These are phyloP conservation scores for Ormosia emarginata DNA, from an alignment of 306 rosid species.

Conservation along the genomic window DNA sequence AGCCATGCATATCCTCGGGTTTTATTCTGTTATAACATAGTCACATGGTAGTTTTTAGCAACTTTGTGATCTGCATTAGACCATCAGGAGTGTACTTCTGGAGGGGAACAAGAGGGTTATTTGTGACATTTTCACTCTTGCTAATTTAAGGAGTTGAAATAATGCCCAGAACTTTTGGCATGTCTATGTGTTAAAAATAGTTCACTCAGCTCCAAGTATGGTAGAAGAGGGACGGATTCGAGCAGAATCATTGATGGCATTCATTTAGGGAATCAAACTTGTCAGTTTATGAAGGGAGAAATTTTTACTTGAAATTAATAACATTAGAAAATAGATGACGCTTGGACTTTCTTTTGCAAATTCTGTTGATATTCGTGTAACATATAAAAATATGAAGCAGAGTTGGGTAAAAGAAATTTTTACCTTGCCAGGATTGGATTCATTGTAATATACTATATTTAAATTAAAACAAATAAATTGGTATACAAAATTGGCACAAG, in stretches of 20 bases:
- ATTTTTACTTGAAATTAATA: not conserved
- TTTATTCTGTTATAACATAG: not conserved
- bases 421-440: not conserved
- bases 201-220: not conserved
- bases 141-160: not conserved
- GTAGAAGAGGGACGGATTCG: not conserved
- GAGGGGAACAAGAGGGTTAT: not conserved
- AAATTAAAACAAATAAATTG: not conserved
- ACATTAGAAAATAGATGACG: not conserved
- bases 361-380: not conserved
- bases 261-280: constrained; percentile 14
- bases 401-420: constrained; percentile 4
- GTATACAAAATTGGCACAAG: not conserved
- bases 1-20: not conserved
- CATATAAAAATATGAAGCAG: not conserved
- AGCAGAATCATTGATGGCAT: not conserved
- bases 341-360: not conserved
- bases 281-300: not conserved
- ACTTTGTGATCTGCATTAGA: not conserved
- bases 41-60: not conserved
- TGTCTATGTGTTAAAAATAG: not conserved
- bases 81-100: not conserved
- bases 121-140: not conserved
- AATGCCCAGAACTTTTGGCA: not conserved
- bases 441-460: not conserved